phyloP scores from a whole-genome alignment of 2,329 filamentous ascomycete species.

The Botrytis pseudocinerea region DNA sequence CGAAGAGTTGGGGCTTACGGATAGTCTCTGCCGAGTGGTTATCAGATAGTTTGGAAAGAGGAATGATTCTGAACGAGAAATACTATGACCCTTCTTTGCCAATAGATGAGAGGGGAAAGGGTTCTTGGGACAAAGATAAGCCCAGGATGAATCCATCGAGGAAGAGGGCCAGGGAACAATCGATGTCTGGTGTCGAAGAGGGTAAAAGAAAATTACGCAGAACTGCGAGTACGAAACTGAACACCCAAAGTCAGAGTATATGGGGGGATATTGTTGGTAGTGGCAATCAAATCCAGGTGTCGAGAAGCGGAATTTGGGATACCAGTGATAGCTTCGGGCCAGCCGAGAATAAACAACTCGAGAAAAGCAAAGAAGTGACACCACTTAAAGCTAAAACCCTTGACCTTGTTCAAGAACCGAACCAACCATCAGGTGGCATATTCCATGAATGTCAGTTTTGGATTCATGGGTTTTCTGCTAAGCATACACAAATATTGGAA shows the following conservation, averaged over 20 bases:
- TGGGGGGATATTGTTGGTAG: conserved; percentile 83
- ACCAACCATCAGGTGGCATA: conserved; percentile 39
- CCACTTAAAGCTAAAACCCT: conserved; percentile 9
- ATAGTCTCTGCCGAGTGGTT: conserved; percentile 86
- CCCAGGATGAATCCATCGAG: conserved; percentile 50
- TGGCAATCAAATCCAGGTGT: conserved; percentile 36
- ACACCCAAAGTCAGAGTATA: conserved; percentile 76
- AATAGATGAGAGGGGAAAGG: conserved; percentile 68
- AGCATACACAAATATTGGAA: conserved; percentile 43
- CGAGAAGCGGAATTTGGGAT: conserved; percentile 38
- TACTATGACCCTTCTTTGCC: conserved; percentile 77
- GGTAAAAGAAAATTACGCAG: conserved; percentile 81
- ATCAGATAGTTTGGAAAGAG: conserved; percentile 75
- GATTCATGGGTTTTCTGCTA: conserved; percentile 46
- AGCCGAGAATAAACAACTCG: background rate
- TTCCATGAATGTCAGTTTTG: conserved; percentile 47
- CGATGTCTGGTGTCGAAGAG: conserved; percentile 49
- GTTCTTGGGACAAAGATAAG: conserved; percentile 67
- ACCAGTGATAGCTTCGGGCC: conserved; percentile 23
- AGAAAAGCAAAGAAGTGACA: conserved; percentile 8
- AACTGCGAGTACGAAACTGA: conserved; percentile 81
- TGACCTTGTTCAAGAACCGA: conserved; percentile 27
- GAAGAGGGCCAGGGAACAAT: conserved; percentile 59
- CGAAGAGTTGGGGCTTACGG: conserved; percentile 77
- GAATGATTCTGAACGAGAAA: conserved; percentile 88